A percentile compares a stretch with the other conserved stretches of the same genome.
phyloP scores from a whole-genome alignment of 148 eudicot genomes.

The Salicornia ramosissima region DNA sequence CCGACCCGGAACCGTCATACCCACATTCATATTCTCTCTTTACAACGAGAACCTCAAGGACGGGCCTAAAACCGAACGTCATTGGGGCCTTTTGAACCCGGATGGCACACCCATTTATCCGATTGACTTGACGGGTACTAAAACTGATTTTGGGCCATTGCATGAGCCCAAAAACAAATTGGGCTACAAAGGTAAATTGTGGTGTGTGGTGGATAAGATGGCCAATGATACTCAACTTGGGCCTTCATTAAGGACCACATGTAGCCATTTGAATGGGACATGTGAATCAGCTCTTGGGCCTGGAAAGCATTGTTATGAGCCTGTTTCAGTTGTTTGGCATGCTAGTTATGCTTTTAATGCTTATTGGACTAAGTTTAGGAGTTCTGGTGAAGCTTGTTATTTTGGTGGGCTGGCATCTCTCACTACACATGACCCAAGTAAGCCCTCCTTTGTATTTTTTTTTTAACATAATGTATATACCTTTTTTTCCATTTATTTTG shows the following conservation, averaged over 20 bases:
- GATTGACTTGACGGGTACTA: conserved; percentile 41
- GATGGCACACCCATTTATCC: conserved; percentile 42
- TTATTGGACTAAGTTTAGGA: conserved; percentile 59
- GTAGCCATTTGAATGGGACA: conserved; percentile 39
- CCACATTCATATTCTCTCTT: conserved; percentile 64
- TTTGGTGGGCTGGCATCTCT: conserved; percentile 66
- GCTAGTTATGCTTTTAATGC: conserved; percentile 76
- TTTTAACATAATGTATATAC: not conserved
- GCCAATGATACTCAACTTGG: conserved; percentile 31
- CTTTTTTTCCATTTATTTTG: not conserved
- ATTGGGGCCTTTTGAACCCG: conserved; percentile 61
- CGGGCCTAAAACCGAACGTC: conserved; percentile 73
- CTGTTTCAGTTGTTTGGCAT: conserved; percentile 44
- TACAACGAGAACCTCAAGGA: conserved; percentile 63
- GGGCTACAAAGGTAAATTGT: conserved; percentile 47
- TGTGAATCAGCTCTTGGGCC: conserved; percentile 52
- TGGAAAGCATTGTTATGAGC: conserved; percentile 56
- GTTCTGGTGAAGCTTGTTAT: conserved; percentile 46
- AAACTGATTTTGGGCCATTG: conserved; percentile 14
- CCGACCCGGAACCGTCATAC: conserved; percentile 48
- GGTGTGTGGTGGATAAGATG: conserved; percentile 55
- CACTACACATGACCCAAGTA: conserved; percentile 61
- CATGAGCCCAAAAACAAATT: conserved; percentile 33
- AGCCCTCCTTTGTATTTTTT: conserved; percentile 14
- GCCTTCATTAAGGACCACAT: conserved; percentile 28